phyloP scores from a whole-genome alignment of 306 rosid species.

The Quillaja saponaria region DNA sequence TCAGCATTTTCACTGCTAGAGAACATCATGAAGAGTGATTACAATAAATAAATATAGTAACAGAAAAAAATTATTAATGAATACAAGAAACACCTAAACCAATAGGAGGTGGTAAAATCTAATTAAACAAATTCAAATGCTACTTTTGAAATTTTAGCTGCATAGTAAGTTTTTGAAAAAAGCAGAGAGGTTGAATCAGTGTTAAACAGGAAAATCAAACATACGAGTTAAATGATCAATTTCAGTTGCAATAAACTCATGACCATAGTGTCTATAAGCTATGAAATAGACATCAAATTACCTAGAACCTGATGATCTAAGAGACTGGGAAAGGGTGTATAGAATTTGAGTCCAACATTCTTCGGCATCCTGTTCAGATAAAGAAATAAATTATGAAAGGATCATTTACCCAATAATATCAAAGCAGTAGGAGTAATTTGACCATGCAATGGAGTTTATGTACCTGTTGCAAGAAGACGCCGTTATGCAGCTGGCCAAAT shows the following conservation, averaged over 20 bases:
- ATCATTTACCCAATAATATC: slow-evolving; percentile 7
- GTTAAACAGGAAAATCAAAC: neutral
- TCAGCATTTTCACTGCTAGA: slow-evolving; percentile 76
- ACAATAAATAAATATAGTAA: slow-evolving; percentile 12
- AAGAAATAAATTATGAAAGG: slow-evolving; percentile 20
- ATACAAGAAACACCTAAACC: slow-evolving; percentile 10
- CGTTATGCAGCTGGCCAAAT: slow-evolving; percentile 92
- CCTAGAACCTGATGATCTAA: slow-evolving; percentile 77
- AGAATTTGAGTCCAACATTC: slow-evolving; percentile 99
- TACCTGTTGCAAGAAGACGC: slow-evolving; percentile 96
- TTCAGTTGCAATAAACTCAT: slow-evolving; percentile 17
- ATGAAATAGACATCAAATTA: slow-evolving; percentile 34
- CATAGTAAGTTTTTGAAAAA: slow-evolving; percentile 18
- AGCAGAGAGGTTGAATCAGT: slow-evolving; percentile 7
- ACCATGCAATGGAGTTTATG: slow-evolving; percentile 21
- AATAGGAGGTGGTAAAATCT: slow-evolving; percentile 10
- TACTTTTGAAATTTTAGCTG: slow-evolving; percentile 13
- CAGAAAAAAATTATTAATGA: slow-evolving; percentile 16
- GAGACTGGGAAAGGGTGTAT: slow-evolving; percentile 93
- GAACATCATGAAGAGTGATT: slow-evolving; percentile 22
- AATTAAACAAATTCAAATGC: slow-evolving; percentile 16
- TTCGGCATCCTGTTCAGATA: slow-evolving; percentile 85
- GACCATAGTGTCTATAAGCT: slow-evolving; percentile 11
- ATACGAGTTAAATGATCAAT: slow-evolving; percentile 5
- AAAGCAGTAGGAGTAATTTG: slow-evolving; percentile 20